phyloP scores from a whole-genome alignment of 2,329 filamentous ascomycete species.

The Boeremia lycopersici region DNA sequence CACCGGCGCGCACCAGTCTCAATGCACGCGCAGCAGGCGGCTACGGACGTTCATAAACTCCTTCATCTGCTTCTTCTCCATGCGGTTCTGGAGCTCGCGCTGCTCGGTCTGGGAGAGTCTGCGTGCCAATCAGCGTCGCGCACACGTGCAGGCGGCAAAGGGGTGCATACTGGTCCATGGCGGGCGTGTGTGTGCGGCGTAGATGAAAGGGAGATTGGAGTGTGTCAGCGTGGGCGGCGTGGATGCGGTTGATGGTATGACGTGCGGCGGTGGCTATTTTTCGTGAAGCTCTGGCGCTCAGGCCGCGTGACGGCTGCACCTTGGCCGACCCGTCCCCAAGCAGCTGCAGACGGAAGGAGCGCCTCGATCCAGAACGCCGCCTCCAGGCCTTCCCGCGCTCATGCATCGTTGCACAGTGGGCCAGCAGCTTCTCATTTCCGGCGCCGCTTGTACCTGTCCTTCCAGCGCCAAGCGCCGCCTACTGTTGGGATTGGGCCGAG shows the following conservation, averaged over 20 bases:
- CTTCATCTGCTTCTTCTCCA: constrained; percentile 98
- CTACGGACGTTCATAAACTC: constrained; percentile 91
- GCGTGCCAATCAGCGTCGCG: constrained; percentile 22
- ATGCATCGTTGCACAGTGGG: constrained; percentile 17
- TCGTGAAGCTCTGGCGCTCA: constrained; percentile 2
- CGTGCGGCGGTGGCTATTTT: constrained; percentile 5
- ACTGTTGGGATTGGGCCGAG: constrained; percentile 26
- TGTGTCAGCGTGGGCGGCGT: background rate
- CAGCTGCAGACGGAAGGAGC: constrained; percentile 6
- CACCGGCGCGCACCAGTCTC: background rate
- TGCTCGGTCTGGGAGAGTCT: constrained; percentile 81
- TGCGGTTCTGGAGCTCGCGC: constrained; percentile 89
- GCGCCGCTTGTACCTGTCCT: constrained; percentile 23
- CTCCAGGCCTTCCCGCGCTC: background rate
- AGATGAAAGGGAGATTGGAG: background rate
- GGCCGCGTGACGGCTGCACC: constrained; percentile 5
- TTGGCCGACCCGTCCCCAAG: background rate
- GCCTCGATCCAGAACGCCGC: constrained; percentile 15
- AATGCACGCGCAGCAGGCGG: constrained; percentile 3
- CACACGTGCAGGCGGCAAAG: background rate
- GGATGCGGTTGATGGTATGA: background rate
- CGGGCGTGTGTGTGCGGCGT: background rate
- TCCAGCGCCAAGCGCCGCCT: constrained; percentile 28
- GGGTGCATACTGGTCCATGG: constrained; percentile 47
- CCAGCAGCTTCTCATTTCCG: constrained; percentile 20